Evolutionary conservation across 2,329 filamentous ascomycete species (phyloP).

Genomic region (Raffaelea arxii): DNA sequence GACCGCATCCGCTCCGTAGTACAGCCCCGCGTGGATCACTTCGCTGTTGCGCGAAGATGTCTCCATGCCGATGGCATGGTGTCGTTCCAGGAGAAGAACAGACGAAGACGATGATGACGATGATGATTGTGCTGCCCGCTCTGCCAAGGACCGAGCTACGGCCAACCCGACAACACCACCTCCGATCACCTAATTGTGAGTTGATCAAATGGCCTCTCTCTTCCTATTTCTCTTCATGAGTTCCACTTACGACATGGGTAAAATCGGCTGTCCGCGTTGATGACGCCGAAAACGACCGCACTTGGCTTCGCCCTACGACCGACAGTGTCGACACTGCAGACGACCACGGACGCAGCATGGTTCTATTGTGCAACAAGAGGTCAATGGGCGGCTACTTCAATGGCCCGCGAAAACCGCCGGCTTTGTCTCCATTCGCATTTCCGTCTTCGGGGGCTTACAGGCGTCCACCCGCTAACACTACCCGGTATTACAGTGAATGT

Average conservation of each 20-base stretch:
- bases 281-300: slow-evolving; percentile 25
- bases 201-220: neutral
- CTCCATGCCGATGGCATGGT: slow-evolving; percentile 67
- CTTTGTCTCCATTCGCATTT: neutral
- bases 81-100: slow-evolving; percentile 74
- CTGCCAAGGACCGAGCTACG: slow-evolving; percentile 61
- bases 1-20: slow-evolving; percentile 67
- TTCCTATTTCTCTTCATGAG: neutral
- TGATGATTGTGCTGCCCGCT: slow-evolving; percentile 1
- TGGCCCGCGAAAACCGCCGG: neutral
- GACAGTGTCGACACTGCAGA: neutral
- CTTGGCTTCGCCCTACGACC: too few species aligned
- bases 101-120: slow-evolving; percentile 33
- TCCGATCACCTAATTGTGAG: slow-evolving; percentile 37
- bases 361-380: too few species aligned
- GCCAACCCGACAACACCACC: slow-evolving; percentile 68
- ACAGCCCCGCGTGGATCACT: slow-evolving; percentile 92
- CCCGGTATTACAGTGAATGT: too few species aligned
- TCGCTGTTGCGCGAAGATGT: slow-evolving; percentile 88
- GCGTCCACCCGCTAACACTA: too few species aligned
- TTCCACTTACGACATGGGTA: slow-evolving; percentile 23
- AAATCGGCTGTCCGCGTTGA: slow-evolving; percentile 28
- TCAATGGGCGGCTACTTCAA: neutral
- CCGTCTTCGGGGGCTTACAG: too few species aligned
- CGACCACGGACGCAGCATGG: neutral